A percentile compares a stretch with the other conserved stretches of the same genome.
Conservation (phyloP, 2,329 filamentous ascomycete species). For the Hymenoscyphus albidus region DNA sequence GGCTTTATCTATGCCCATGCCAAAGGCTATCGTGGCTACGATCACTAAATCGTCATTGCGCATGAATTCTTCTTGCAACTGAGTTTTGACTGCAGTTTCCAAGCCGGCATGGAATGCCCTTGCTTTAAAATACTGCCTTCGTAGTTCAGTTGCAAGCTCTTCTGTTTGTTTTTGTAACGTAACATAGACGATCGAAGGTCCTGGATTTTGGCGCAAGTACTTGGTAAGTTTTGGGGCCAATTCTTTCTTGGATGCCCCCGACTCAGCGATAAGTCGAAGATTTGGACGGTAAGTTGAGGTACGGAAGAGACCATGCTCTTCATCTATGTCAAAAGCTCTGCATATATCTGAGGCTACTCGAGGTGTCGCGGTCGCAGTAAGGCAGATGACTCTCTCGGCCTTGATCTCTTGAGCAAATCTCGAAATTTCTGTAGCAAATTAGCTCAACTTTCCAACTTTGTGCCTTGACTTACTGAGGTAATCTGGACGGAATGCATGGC, state of each 20-base stretch:
- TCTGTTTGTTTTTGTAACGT: constrained; percentile 54
- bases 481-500: constrained; percentile 47
- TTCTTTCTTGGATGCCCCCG: constrained; percentile 41
- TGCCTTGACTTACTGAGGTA: constrained; percentile 41
- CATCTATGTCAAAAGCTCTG: constrained; percentile 47
- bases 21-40: constrained; percentile 55
- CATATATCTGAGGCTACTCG: constrained; percentile 53
- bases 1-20: constrained; percentile 57
- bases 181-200: constrained; percentile 58
- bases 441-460: background rate
- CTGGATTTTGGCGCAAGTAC: constrained; percentile 49
- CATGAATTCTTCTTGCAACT: constrained; percentile 52
- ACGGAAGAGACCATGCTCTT: constrained; percentile 48
- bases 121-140: constrained; percentile 39
- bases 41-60: constrained; percentile 43
- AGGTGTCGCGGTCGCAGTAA: constrained; percentile 57
- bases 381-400: constrained; percentile 55
- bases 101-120: constrained; percentile 50
- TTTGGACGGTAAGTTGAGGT: constrained; percentile 56
- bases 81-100: constrained; percentile 41
- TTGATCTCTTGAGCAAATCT: constrained; percentile 52
- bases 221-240: constrained; percentile 43
- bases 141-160: constrained; percentile 39
- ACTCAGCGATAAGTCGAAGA: constrained; percentile 50
- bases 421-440: constrained; percentile 39